Evolutionary conservation across 1,139 yeast species (phyloP).

Genomic region (Geotrichum phurueaensis): DNA sequence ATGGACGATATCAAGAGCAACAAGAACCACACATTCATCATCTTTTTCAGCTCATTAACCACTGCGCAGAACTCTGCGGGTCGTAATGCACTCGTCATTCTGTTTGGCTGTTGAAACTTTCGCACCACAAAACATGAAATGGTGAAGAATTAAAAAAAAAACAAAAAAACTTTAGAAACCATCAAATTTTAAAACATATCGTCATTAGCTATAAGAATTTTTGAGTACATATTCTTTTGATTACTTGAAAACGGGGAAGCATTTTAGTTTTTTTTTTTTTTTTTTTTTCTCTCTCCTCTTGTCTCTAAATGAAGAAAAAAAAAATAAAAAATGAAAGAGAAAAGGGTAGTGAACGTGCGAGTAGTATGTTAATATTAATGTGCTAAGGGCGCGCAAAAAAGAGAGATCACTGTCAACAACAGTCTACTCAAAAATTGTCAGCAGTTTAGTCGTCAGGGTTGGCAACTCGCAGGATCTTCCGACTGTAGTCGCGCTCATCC

Average conservation of each 20-base stretch:
- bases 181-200: background rate
- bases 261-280: no score
- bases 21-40: no score
- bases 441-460: slow-evolving; percentile 52
- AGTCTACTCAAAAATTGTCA: background rate
- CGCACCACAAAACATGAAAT: background rate
- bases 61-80: no score
- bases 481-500: slow-evolving; percentile 69
- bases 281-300: background rate
- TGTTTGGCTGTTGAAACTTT: background rate
- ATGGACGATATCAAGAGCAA: no score
- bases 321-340: background rate
- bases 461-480: slow-evolving; percentile 67
- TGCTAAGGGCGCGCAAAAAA: background rate
- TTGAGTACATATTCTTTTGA: background rate
- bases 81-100: background rate
- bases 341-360: background rate
- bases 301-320: background rate
- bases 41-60: background rate
- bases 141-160: background rate
- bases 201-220: background rate
- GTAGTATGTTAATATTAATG: no score
- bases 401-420: background rate
- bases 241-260: background rate
- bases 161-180: background rate